These are phyloP conservation scores for Suhomyces sp. DNA, from an alignment of 805 yeast species.

Conservation along the genomic window DNA sequence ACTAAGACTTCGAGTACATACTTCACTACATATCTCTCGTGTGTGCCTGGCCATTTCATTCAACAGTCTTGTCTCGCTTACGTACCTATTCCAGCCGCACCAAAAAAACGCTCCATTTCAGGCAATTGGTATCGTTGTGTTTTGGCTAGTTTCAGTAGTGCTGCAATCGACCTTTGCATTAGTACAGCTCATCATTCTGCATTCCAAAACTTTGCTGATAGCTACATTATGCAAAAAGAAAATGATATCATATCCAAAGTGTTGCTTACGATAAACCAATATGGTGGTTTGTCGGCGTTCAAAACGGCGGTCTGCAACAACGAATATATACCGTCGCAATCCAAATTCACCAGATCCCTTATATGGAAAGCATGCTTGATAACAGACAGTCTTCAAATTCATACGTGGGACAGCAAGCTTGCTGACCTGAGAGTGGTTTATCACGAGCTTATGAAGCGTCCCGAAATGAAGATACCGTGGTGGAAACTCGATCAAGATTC, in stretches of 20 bases:
- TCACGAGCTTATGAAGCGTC: constrained; percentile 27
- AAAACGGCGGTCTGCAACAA: constrained; percentile 26
- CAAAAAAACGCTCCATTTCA: background rate
- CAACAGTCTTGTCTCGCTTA: background rate
- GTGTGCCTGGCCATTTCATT: background rate
- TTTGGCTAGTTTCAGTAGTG: background rate
- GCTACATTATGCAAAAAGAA: constrained; percentile 16
- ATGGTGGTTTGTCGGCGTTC: constrained; percentile 25
- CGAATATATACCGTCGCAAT: constrained; percentile 24
- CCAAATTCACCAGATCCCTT: constrained; percentile 29
- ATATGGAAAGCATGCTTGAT: constrained; percentile 39
- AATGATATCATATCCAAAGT: constrained; percentile 37
- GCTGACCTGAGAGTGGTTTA: constrained; percentile 31
- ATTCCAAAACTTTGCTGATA: background rate
- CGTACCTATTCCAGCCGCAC: background rate
- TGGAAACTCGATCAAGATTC: constrained; percentile 28
- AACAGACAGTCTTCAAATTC: constrained; percentile 35
- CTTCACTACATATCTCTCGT: background rate
- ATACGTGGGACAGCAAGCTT: constrained; percentile 31
- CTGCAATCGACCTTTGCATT: background rate
- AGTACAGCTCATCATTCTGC: background rate
- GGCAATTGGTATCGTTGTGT: background rate
- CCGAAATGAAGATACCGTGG: constrained; percentile 40
- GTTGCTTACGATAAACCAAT: constrained; percentile 35
- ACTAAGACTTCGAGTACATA: background rate